These are phyloP conservation scores for Borealophlyctis nickersoniae DNA, from an alignment of 192 early-diverging fungal species.

Conservation along the genomic window DNA sequence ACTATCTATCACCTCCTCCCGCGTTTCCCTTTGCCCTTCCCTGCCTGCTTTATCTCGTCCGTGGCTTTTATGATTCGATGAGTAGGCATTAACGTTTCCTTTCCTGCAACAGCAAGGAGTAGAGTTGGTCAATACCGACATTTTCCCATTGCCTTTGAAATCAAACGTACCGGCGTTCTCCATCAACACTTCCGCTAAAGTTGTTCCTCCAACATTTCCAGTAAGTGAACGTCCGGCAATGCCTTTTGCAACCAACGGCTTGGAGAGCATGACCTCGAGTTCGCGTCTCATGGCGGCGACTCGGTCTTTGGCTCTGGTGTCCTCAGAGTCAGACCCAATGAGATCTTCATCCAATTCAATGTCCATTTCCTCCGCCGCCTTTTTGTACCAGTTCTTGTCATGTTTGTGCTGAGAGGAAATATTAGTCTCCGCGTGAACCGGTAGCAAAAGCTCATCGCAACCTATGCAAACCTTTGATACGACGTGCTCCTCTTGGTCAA, in stretches of 20 bases:
- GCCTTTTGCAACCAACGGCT: slow-evolving; percentile 38
- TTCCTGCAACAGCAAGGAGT: slow-evolving; percentile 6
- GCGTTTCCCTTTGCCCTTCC: not conserved
- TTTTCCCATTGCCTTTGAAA: not conserved
- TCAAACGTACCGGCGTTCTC: slow-evolving; percentile 13
- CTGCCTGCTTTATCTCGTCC: slow-evolving; percentile 9
- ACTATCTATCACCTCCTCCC: too few relatives aligned
- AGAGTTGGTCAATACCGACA: not conserved
- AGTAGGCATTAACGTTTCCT: slow-evolving; percentile 8
- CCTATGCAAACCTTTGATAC: slow-evolving; percentile 54
- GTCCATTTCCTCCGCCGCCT: slow-evolving; percentile 75
- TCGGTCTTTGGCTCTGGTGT: not conserved
- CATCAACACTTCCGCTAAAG: slow-evolving; percentile 25
- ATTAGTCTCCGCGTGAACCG: not conserved
- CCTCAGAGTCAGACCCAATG: not conserved
- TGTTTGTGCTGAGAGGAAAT: slow-evolving; percentile 23
- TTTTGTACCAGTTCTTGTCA: slow-evolving; percentile 74
- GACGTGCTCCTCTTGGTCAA: slow-evolving; percentile 78
- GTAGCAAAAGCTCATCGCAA: not conserved
- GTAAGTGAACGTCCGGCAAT: slow-evolving; percentile 40
- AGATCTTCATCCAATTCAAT: slow-evolving; percentile 73
- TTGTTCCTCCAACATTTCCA: slow-evolving; percentile 24
- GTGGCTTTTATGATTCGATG: slow-evolving; percentile 2
- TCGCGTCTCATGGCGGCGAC: slow-evolving; percentile 24
- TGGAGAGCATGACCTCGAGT: slow-evolving; percentile 26